These are phyloP conservation scores for Chalara sp. DNA, from an alignment of 2,329 filamentous ascomycete species.

Conservation along the genomic window DNA sequence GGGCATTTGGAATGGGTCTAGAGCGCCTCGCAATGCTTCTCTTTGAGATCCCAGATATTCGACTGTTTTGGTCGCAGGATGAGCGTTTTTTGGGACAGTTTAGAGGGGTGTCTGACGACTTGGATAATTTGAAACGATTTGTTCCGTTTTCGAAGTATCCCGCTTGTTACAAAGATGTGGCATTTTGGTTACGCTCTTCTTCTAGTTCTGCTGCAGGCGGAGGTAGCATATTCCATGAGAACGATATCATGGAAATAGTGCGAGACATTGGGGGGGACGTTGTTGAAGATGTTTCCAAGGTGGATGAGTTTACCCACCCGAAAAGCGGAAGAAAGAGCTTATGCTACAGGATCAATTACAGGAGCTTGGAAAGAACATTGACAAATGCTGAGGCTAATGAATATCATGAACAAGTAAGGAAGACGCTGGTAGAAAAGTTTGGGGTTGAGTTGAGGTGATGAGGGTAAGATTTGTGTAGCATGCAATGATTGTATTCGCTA, in stretches of 20 bases:
- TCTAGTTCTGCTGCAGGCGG: conserved; percentile 42
- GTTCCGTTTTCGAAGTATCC: conserved; percentile 88
- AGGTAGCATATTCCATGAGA: conserved; percentile 68
- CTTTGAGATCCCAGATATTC: conserved; percentile 92
- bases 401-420: conserved; percentile 63
- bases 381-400: conserved; percentile 75
- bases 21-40: conserved; percentile 97
- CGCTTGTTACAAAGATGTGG: conserved; percentile 82
- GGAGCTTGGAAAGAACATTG: conserved; percentile 84
- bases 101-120: conserved; percentile 47
- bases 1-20: conserved; percentile 92
- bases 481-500: neutral
- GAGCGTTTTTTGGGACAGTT: conserved; percentile 84
- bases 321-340: conserved; percentile 76
- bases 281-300: conserved; percentile 79
- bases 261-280: conserved; percentile 73
- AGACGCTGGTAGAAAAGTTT: conserved; percentile 59
- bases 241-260: conserved; percentile 95
- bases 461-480: neutral
- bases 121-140: conserved; percentile 54
- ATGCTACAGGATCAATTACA: conserved; percentile 91
- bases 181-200: conserved; percentile 71
- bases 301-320: conserved; percentile 85
- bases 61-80: conserved; percentile 91
- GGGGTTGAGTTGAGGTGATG: conserved; percentile 71